These are phyloP conservation scores for Hypoxylon sp. DNA, from an alignment of 2,329 filamentous ascomycete genomes.

Conservation along the genomic window DNA sequence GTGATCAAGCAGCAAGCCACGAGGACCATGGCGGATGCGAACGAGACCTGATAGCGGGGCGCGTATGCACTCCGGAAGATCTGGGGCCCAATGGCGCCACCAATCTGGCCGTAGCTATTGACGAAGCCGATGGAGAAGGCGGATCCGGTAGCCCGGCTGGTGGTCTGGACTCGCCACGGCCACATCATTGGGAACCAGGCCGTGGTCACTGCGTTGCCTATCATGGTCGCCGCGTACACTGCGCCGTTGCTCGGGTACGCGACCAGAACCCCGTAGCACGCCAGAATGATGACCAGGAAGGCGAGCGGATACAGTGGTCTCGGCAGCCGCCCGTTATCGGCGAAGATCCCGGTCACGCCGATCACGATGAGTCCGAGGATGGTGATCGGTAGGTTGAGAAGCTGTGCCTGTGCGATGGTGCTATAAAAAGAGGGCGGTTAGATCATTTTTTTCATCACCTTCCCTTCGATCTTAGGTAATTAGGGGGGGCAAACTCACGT, in stretches of 20 bases:
- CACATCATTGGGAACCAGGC: conserved; percentile 61
- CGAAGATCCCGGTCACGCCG: conserved; percentile 51
- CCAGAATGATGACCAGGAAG: conserved; percentile 54
- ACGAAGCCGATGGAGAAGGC: conserved; percentile 61
- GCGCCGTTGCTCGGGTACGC: conserved; percentile 56
- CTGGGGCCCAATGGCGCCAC: conserved; percentile 57
- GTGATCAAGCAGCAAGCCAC: conserved; percentile 53
- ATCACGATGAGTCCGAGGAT: conserved; percentile 54
- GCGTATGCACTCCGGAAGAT: conserved; percentile 56
- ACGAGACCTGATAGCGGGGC: conserved; percentile 55
- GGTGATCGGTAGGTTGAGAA: conserved; percentile 59
- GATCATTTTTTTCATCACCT: too few species aligned
- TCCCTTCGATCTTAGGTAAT: neutral
- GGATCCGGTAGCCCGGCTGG: conserved; percentile 55
- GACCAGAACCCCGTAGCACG: conserved; percentile 56
- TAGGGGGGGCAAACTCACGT: conserved; percentile 44
- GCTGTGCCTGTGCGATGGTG: conserved; percentile 56
- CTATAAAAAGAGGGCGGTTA: conserved; percentile 34
- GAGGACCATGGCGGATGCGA: conserved; percentile 55
- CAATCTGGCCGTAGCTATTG: conserved; percentile 60
- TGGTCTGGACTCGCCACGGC: conserved; percentile 61
- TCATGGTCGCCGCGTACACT: conserved; percentile 57
- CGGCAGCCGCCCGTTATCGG: conserved; percentile 54
- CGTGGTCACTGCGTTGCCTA: conserved; percentile 53
- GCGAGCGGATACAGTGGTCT: conserved; percentile 54